Evolutionary conservation across 768 basidiomycete genomes (phyloP), one percentile per base, ranked within the genome.

Genomic region (Rhodosporidiobolus sp.): DNA sequence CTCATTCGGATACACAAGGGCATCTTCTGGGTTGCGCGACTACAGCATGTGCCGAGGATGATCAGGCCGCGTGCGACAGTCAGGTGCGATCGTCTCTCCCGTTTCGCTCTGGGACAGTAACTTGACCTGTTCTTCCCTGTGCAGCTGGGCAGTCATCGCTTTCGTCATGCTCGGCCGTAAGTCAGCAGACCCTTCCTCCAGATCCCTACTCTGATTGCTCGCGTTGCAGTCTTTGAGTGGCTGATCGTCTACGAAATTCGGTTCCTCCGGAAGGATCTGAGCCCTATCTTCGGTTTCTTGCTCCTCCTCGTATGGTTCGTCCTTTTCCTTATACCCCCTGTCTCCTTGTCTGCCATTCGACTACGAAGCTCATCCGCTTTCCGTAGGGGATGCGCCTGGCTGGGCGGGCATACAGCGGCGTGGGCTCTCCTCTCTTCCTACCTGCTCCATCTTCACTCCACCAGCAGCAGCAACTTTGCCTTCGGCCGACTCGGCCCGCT

Each of bases 271-370:
- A 48, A 60, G 6, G 11, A 55, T 26, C 0, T n/a, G 14, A 30
- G 56, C 14, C 6, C 24, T 0, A 52, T 22, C 26, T 71, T 60
- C 35, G 60, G 20, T 0, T 65, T 56, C 35, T 48, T 11, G 14
- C 17, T 65, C 14, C 32, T 62, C 9, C 43, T 60, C 30, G 63
- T 65, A 7, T 70, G 69, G 69, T 70, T 7, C n/a, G 63, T 60
- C 20, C 4, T 14, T 8, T 22, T 20, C 26, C 32, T 43, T 16
- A 24, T 3, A 20, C 34, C 17, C 9, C 26, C 14, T 16, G 7
- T 43, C 4, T 22, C 10, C 26, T 12, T 16, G 22, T 14, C 38
- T 17, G 28, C 26, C 4, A 43, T 7, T 43, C 38, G 14, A 43
- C 0, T 10, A 30, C 9, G 12, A 16, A n/a, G 22, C 35, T 24